A percentile compares a stretch with the other conserved stretches of the same genome.
phyloP scores from a whole-genome alignment of 2,329 filamentous ascomycete genomes.

The Fusarium piperis region DNA sequence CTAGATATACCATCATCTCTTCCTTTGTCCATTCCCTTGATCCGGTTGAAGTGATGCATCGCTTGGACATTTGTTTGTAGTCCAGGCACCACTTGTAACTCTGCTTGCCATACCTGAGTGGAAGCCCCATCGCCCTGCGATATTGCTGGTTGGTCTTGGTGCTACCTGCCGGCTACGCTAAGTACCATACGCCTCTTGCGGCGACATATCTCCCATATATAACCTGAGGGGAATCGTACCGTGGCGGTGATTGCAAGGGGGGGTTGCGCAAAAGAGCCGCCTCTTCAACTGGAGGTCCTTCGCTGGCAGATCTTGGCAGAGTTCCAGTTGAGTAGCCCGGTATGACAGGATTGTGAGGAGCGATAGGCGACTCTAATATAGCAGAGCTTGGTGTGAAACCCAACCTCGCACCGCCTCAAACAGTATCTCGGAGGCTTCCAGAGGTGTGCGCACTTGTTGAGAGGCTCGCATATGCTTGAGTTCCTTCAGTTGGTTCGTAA shows the following conservation, averaged over 20 bases:
- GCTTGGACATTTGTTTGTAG: constrained; percentile 24
- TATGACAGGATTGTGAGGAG: no score
- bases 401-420: neutral
- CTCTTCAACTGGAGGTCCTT: neutral
- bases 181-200: constrained; percentile 16
- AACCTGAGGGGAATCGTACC: neutral
- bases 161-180: constrained; percentile 17
- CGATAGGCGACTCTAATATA: no score
- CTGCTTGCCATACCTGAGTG: constrained; percentile 23
- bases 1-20: neutral
- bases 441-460: neutral
- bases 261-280: neutral
- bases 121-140: constrained; percentile 22
- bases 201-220: constrained; percentile 8
- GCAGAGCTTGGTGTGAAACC: neutral
- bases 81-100: constrained; percentile 32
- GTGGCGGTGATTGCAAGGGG: neutral
- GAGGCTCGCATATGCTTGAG: neutral
- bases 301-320: no score
- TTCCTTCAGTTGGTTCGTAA: neutral
- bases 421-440: neutral
- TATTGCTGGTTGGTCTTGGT: constrained; percentile 35
- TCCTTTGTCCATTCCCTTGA: constrained; percentile 6
- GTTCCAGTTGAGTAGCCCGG: no score
- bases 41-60: constrained; percentile 9